Evolutionary conservation across 345 rosid species (phyloP), one percentile per base, ranked within the genome.

Genomic region (Populus pruinosa): DNA sequence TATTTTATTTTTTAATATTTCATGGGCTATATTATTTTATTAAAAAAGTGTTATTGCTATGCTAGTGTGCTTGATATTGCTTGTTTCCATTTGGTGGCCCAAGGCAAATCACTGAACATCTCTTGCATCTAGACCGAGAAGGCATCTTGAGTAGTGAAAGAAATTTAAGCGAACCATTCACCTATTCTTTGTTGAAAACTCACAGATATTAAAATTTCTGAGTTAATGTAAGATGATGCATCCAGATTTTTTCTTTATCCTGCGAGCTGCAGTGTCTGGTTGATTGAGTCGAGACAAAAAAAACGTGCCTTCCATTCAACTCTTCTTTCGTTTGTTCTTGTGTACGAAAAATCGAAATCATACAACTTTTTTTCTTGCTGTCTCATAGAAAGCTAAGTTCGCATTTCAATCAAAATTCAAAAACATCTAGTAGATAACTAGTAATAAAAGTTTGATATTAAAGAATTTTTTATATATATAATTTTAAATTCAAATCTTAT

Each of bases 381-480:
- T 23, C 23, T 55, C 3, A 12, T 44, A 53, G 1, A 20, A 41
- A 41, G 44, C 2, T 9, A n/a, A 56, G 27, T n/a, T n/a, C 63
- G n/a, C 27, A 2, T 9, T 23, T 56, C 13, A n/a, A n/a, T n/a
- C 63, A 56, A 56, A n/a, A 56, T 8, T 8, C 33, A 31, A 3
- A 31, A 31, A 4, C 33, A 31, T 31, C 33, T 31, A 2, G 3
- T 3, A 31, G 33, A 3, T 2, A 2, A 4, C 5, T 0, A 33
- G 4, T 33, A 0, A 3, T 33, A 4, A 33, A 33, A 33, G 4
- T 0, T 33, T 33, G 4, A 3, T 0, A 33, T 33, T 0, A 0
- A 33, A 3, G 3, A 33, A 0, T 31, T 31, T 31, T 0, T 0
- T 31, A 2, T 31, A 0, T 31, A 2, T 31, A 2, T 31, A 0